phyloP scores from a whole-genome alignment of 2,329 filamentous ascomycete species.

The Fusarium domesticum region DNA sequence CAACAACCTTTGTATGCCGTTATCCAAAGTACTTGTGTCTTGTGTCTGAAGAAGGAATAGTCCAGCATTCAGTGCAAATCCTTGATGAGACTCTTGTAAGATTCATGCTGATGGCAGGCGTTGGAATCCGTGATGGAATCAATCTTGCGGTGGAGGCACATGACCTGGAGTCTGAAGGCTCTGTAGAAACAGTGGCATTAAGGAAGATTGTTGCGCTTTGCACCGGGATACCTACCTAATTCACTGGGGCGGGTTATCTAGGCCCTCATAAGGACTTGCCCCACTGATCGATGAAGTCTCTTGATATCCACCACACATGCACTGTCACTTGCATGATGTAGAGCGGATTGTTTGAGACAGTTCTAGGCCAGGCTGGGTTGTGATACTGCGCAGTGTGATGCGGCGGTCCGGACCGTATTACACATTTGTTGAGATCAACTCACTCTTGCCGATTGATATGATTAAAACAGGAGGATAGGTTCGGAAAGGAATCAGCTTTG shows the following conservation, averaged over 20 bases:
- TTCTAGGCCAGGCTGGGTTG: background rate
- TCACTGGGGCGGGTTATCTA: no score
- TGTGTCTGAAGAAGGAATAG: no score
- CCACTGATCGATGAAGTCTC: slow-evolving; percentile 11
- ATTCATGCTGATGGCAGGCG: background rate
- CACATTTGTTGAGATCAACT: slow-evolving; percentile 15
- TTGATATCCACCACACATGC: background rate
- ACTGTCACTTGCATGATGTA: background rate
- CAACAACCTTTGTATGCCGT: slow-evolving; percentile 14
- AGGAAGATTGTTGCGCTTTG: no score
- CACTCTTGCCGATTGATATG: slow-evolving; percentile 14
- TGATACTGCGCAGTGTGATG: slow-evolving; percentile 1
- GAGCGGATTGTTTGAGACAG: background rate
- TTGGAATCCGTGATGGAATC: background rate
- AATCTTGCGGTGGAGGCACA: background rate
- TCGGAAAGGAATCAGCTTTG: slow-evolving; percentile 2
- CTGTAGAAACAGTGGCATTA: no score
- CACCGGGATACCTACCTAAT: no score
- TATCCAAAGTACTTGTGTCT: slow-evolving; percentile 10
- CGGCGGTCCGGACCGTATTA: slow-evolving; percentile 20
- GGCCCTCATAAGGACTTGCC: slow-evolving; percentile 3
- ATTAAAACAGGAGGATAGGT: slow-evolving; percentile 16
- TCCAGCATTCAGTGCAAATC: background rate
- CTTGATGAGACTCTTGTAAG: background rate
- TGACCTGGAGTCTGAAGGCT: no score